Conservation (phyloP, 108 stramenopile genomes). For the Cyclostephanos tholiformis region DNA sequence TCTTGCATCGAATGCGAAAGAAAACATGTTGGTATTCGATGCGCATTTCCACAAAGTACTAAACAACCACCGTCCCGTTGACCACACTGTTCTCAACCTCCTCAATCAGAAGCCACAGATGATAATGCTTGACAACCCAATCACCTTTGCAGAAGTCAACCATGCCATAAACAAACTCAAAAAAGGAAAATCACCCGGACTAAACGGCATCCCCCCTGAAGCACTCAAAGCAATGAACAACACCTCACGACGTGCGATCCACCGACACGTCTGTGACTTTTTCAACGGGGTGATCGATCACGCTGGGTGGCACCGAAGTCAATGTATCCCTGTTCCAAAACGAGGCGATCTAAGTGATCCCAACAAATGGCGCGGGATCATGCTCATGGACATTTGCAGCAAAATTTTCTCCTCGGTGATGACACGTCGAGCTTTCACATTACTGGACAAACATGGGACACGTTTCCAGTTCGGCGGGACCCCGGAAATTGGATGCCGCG, state of each 20-base stretch:
- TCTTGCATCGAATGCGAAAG: neutral
- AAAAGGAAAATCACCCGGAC: slow-evolving; percentile 15
- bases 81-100: neutral
- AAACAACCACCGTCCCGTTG: neutral
- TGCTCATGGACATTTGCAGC: slow-evolving; percentile 14
- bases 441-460: slow-evolving; percentile 15
- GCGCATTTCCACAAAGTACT: neutral
- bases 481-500: slow-evolving; percentile 14
- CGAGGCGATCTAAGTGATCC: neutral
- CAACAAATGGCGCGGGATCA: slow-evolving; percentile 15
- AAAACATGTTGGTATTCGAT: neutral
- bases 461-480: slow-evolving; percentile 23
- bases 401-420: slow-evolving; percentile 15
- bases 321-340: neutral
- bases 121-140: neutral
- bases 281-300: slow-evolving; percentile 6
- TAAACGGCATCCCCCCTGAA: slow-evolving; percentile 16
- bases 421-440: neutral
- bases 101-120: neutral
- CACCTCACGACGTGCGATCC: neutral
- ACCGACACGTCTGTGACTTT: neutral
- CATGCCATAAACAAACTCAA: neutral
- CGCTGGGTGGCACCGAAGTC: neutral
- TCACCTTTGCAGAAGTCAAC: neutral
- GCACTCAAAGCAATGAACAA: slow-evolving; percentile 20